phyloP scores from a whole-genome alignment of 768 basidiomycete genomes.

The Xerocomellus amylosporus region DNA sequence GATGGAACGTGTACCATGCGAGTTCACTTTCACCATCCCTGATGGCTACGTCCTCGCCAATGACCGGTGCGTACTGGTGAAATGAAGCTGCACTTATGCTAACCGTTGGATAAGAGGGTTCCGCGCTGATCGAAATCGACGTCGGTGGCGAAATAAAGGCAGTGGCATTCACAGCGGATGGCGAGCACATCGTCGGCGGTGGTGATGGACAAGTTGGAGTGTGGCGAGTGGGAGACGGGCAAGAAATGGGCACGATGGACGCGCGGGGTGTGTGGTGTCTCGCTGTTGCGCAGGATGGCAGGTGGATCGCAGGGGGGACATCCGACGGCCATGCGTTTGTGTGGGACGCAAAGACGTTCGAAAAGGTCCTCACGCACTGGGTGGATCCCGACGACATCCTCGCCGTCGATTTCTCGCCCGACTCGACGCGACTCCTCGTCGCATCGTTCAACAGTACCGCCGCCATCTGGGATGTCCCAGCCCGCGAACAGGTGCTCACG shows the following conservation, averaged over 20 bases:
- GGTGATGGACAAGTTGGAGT: not conserved
- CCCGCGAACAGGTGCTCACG: too few species aligned
- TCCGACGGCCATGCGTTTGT: not conserved
- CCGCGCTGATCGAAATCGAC: not conserved
- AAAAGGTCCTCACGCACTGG: not conserved
- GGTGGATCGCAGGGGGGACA: slow-evolving; percentile 4
- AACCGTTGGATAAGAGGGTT: not conserved
- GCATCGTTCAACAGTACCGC: not conserved
- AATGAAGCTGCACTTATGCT: not conserved
- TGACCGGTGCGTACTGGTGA: not conserved
- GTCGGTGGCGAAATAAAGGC: not conserved
- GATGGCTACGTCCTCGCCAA: not conserved
- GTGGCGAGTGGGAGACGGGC: not conserved
- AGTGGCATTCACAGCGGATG: not conserved
- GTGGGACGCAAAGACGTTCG: not conserved
- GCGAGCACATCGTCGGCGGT: not conserved
- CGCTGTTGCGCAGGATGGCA: not conserved
- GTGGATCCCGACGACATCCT: not conserved
- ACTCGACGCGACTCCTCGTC: not conserved
- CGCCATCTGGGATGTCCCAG: too few species aligned
- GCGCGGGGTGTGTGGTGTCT: not conserved
- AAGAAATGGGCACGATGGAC: not conserved
- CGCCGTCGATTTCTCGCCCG: slow-evolving; percentile 4
- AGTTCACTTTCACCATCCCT: too few species aligned
- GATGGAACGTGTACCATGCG: too few species aligned